A percentile compares a stretch with the other conserved stretches of the same genome.
phyloP scores from a whole-genome alignment of 2,329 filamentous ascomycete genomes.

The Fusarium miscanthi region DNA sequence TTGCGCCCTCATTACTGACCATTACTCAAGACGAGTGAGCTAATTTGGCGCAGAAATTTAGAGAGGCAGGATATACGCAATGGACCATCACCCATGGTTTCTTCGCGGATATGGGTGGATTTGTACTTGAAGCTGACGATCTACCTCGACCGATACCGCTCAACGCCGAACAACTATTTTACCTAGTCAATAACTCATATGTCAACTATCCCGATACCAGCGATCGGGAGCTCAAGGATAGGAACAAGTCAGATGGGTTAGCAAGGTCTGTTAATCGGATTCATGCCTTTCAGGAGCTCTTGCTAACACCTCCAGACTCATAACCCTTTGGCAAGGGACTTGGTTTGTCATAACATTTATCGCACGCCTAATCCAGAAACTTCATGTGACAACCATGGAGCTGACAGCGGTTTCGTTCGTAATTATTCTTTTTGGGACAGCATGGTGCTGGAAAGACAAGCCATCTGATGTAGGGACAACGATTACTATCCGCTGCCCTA shows the following conservation, averaged over 20 bases:
- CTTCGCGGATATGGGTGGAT: conserved; percentile 29
- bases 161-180: conserved; percentile 28
- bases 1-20: not conserved
- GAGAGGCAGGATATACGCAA: not conserved
- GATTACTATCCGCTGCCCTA: not conserved
- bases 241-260: conserved; percentile 19
- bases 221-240: not conserved
- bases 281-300: too few species aligned
- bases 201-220: not conserved
- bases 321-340: conserved; percentile 12
- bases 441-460: conserved; percentile 30
- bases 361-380: not conserved
- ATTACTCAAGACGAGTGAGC: rapidly evolving
- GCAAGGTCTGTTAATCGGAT: conserved; percentile 1
- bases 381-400: conserved; percentile 21
- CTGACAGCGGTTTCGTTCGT: conserved; percentile 19
- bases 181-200: not conserved
- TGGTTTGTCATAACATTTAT: conserved; percentile 21
- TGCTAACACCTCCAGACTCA: not conserved
- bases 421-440: conserved; percentile 14
- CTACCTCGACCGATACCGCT: not conserved
- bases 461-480: conserved; percentile 15
- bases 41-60: conserved; percentile 2
- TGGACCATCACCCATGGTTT: conserved; percentile 24
- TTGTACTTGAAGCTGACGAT: not conserved